Base-by-base conservation (phyloP, 116 monocot genomes). In the Trichopus zeylanicus region DNA sequence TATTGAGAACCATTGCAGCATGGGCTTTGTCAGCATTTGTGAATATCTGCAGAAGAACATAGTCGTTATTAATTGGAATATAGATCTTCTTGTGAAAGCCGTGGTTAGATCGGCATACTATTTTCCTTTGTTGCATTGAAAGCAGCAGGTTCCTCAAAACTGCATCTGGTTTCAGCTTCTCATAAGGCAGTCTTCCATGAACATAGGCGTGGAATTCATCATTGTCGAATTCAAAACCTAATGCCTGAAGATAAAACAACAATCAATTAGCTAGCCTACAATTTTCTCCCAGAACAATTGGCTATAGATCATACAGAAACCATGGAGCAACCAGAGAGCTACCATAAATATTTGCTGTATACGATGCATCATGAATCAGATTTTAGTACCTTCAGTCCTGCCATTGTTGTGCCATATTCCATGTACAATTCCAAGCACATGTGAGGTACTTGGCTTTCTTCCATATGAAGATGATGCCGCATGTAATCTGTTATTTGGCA, bases 401-500 rank as follows among this genome's bases (percentile, higher is more conserved):
- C 90, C 95, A 95, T 95, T 31, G 94, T 90, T 30, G 94, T 95
- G 69, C 94, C 90, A 66, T 86, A 64, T 57, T 95, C 86, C 68
- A 65, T 95, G 81, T 95, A 95, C 64, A 95, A 51, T 6, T 84
- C 84, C 52, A 88, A 38, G 47, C 92, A 93, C 84, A 93, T 84
- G 25, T 74, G 59, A 1, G 92, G 88, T 46, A 93, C 74, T 37
- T 64, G 53, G 51, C 70, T 72, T 67, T 84, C 84, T 29, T 93
- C 77, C n/a, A 93, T 93, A 31, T 74, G 60, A 21, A 93, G 79
- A 60, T 82, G 71, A 51, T 81, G 65, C 54, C 55, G 34, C 92
- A 93, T 93, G 59, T 79, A 93, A 39, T 93, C 92, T 93, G 67
- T 24, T 42, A 13, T 42, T 42, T n/a, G 42, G 42, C 13, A 54